These are phyloP conservation scores for Hypoxylon sp. DNA, from an alignment of 2,329 filamentous ascomycete species.

Conservation along the genomic window DNA sequence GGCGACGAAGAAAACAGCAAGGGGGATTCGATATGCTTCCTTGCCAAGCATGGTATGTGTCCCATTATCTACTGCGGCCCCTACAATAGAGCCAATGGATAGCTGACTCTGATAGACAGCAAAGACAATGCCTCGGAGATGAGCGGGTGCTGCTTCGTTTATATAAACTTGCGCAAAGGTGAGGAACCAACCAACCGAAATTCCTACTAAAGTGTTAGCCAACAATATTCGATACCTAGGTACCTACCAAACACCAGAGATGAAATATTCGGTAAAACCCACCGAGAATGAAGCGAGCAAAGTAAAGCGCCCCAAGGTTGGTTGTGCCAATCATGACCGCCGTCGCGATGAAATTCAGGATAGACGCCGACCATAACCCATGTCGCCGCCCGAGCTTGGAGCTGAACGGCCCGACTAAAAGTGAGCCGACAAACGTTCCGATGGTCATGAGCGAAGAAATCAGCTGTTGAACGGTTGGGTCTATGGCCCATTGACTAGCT, in stretches of 20 bases:
- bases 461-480: slow-evolving; percentile 52
- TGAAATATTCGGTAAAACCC: not conserved
- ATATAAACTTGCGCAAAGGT: slow-evolving; percentile 55
- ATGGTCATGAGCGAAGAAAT: slow-evolving; percentile 53
- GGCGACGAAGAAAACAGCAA: slow-evolving; percentile 51
- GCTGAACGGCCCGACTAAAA: slow-evolving; percentile 50
- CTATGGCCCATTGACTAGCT: slow-evolving; percentile 48
- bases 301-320: slow-evolving; percentile 47
- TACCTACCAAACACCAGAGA: not conserved
- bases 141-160: slow-evolving; percentile 52
- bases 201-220: slow-evolving; percentile 39
- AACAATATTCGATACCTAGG: not conserved
- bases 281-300: slow-evolving; percentile 50
- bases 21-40: slow-evolving; percentile 45
- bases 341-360: slow-evolving; percentile 48
- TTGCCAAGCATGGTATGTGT: slow-evolving; percentile 43
- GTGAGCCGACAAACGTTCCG: slow-evolving; percentile 50
- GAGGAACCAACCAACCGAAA: slow-evolving; percentile 54
- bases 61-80: slow-evolving; percentile 50
- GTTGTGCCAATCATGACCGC: slow-evolving; percentile 50
- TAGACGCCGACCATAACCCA: slow-evolving; percentile 47
- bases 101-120: slow-evolving; percentile 52
- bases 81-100: slow-evolving; percentile 51
- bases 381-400: slow-evolving; percentile 45
- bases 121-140: slow-evolving; percentile 52